phyloP scores from a whole-genome alignment of 2,329 filamentous ascomycete species.

The Ophiostoma montium region DNA sequence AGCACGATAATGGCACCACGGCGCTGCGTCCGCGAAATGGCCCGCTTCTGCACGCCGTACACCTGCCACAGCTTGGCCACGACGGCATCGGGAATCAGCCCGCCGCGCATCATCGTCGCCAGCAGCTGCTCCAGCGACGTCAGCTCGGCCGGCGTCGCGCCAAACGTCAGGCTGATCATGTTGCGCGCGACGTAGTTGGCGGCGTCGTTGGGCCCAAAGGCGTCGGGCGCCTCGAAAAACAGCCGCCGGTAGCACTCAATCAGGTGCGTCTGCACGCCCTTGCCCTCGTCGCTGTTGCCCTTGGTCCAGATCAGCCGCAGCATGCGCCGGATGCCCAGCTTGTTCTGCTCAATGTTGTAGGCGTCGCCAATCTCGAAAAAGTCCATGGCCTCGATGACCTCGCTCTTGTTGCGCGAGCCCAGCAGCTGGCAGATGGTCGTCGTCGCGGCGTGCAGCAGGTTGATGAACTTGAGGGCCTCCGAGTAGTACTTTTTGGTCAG shows the following conservation, averaged over 20 bases:
- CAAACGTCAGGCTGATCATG: constrained; percentile 98
- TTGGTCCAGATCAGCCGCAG: constrained; percentile 97
- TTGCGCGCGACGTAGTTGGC: constrained; percentile 94
- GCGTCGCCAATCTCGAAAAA: constrained; percentile 93
- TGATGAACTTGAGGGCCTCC: constrained; percentile 89
- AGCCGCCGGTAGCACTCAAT: constrained; percentile 94
- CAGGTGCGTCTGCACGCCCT: constrained; percentile 89
- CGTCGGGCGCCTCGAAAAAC: constrained; percentile 89
- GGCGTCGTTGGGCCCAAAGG: constrained; percentile 75
- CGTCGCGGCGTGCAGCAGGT: constrained; percentile 74
- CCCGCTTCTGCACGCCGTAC: constrained; percentile 83
- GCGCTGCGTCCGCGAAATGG: constrained; percentile 82
- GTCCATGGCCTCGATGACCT: constrained; percentile 97
- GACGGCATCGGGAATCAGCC: constrained; percentile 72
- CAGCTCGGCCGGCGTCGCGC: constrained; percentile 83
- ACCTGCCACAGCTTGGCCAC: constrained; percentile 94
- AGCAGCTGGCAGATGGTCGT: constrained; percentile 72
- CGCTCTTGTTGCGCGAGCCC: constrained; percentile 91
- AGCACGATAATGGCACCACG: constrained; percentile 90
- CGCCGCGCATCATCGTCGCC: constrained; percentile 94
- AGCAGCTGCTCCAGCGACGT: constrained; percentile 91
- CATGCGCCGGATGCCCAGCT: constrained; percentile 87
- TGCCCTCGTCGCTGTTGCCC: constrained; percentile 96
- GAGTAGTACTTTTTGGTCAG: constrained; percentile 80
- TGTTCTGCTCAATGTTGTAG: constrained; percentile 90